Conservation (phyloP, 768 basidiomycete species). For the Russula ochroleuca region DNA sequence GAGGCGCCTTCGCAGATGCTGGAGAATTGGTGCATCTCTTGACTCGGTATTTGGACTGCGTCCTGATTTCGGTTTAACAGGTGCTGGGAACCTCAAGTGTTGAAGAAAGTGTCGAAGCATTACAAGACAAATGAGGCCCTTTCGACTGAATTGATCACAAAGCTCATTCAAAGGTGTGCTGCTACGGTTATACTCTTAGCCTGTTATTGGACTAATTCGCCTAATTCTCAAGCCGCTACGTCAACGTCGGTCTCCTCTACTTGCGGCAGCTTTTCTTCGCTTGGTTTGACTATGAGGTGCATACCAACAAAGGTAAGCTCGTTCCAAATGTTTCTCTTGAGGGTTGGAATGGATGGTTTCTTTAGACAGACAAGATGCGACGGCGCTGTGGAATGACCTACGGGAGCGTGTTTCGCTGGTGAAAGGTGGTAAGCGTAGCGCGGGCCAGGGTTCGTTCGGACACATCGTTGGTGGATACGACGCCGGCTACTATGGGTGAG, state of each 20-base stretch:
- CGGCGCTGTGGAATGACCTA: conserved; percentile 72
- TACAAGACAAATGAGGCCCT: conserved; percentile 70
- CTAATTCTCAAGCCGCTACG: conserved; percentile 43
- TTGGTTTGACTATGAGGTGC: conserved; percentile 71
- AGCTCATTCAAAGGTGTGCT: conserved; percentile 69
- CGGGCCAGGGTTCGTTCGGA: conserved; percentile 72
- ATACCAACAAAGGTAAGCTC: conserved; percentile 57
- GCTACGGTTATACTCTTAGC: not conserved
- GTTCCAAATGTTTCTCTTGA: not conserved
- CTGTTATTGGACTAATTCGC: not conserved
- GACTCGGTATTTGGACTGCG: not conserved
- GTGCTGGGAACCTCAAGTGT: conserved; percentile 80
- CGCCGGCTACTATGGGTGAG: conserved; percentile 65
- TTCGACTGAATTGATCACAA: conserved; percentile 66
- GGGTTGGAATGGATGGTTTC: conserved; percentile 7
- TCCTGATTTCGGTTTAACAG: conserved; percentile 31
- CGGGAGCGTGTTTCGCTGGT: conserved; percentile 68
- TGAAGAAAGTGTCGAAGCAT: conserved; percentile 76
- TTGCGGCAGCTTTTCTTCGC: conserved; percentile 83
- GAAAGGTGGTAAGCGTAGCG: conserved; percentile 51
- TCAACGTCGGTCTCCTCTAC: conserved; percentile 78
- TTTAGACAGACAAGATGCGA: conserved; percentile 63
- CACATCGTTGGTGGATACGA: conserved; percentile 77
- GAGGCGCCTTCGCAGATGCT: conserved; percentile 92
- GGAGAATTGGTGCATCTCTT: conserved; percentile 65